Evolutionary conservation across 2,329 filamentous ascomycete species (phyloP).

Genomic region (Cladophialophora carrionii): DNA sequence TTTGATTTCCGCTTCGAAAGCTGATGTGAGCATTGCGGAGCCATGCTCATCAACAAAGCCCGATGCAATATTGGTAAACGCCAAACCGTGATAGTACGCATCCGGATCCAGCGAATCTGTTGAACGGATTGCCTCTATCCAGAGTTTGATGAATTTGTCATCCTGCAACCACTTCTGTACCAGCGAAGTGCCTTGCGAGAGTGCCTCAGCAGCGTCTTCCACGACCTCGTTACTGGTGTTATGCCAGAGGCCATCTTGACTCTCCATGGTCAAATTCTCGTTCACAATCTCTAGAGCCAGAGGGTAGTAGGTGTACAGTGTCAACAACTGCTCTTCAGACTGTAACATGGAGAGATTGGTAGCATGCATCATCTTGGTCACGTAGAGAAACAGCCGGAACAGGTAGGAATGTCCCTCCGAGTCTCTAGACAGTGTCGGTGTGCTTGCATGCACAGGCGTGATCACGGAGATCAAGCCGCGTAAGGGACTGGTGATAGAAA

Average conservation of each 20-base stretch:
- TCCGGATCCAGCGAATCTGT: conserved; percentile 12
- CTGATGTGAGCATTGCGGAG: conserved; percentile 42
- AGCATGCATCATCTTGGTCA: conserved; percentile 60
- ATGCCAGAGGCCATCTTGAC: conserved; percentile 59
- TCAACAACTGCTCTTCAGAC: conserved; percentile 41
- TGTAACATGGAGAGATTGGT: conserved; percentile 44
- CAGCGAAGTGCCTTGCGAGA: conserved; percentile 55
- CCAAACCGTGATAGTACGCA: conserved; percentile 48
- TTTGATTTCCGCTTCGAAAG: conserved; percentile 41
- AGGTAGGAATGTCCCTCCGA: conserved; percentile 71
- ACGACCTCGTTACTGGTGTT: conserved; percentile 54
- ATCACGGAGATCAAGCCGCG: conserved; percentile 71
- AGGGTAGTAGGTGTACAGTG: conserved; percentile 56
- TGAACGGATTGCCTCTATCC: conserved; percentile 36
- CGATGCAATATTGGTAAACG: conserved; percentile 47
- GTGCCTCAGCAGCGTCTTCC: conserved; percentile 57
- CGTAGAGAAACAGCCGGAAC: conserved; percentile 75
- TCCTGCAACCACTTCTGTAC: conserved; percentile 51
- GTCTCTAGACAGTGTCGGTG: conserved; percentile 55
- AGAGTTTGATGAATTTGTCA: conserved; percentile 31
- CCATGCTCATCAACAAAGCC: conserved; percentile 39
- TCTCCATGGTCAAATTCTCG: conserved; percentile 62
- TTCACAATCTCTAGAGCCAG: conserved; percentile 61
- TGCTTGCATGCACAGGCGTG: conserved; percentile 40
- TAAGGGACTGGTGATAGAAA: conserved; percentile 74